These are phyloP conservation scores for Phytophthora tentaculata DNA, from an alignment of 352 stramenopile species.

Conservation along the genomic window DNA sequence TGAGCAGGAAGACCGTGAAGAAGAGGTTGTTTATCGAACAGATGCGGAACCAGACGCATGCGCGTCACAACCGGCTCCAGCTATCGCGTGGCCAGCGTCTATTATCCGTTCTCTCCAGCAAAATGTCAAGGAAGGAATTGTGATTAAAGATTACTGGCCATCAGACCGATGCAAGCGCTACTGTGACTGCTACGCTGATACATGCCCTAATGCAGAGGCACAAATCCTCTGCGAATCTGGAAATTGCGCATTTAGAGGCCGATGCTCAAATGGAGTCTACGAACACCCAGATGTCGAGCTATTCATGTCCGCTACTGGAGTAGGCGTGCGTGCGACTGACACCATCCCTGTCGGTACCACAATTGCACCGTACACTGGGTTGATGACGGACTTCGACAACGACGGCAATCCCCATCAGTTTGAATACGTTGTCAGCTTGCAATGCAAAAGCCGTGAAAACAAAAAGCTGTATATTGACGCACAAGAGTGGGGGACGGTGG, in stretches of 20 bases:
- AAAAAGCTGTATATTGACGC: constrained; percentile 13
- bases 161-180: not conserved
- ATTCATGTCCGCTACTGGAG: not conserved
- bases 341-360: not conserved
- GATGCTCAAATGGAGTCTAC: not conserved
- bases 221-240: not conserved
- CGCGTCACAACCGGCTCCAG: not conserved
- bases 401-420: not conserved
- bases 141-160: not conserved
- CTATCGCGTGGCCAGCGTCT: not conserved
- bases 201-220: not conserved
- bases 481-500: not conserved
- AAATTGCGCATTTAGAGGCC: not conserved
- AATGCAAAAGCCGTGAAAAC: not conserved
- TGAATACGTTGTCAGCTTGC: not conserved
- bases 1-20: not conserved
- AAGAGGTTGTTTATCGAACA: not conserved
- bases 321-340: constrained; percentile 1
- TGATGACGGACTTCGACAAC: not conserved
- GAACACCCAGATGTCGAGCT: not conserved
- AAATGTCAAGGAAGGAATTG: not conserved
- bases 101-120: not conserved
- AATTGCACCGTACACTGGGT: constrained; percentile 2
- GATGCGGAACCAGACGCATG: not conserved
- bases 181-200: not conserved